Conservation (phyloP, 2,329 filamentous ascomycete species). For the Penicillium sp. region DNA sequence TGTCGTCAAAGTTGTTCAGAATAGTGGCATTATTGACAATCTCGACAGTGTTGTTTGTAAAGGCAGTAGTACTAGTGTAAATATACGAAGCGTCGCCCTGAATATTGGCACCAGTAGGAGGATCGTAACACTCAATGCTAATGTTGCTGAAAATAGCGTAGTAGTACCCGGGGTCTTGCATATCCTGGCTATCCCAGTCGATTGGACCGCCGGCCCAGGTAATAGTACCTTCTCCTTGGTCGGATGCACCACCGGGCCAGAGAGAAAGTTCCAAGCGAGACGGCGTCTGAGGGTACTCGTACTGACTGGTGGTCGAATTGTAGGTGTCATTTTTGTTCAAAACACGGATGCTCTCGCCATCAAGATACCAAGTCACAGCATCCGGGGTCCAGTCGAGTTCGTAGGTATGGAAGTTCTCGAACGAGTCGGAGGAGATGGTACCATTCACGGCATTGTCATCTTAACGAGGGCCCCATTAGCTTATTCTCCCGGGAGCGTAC, state of each 20-base stretch:
- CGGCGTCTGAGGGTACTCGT: constrained; percentile 86
- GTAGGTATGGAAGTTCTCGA: constrained; percentile 78
- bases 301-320: constrained; percentile 78
- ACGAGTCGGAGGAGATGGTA: constrained; percentile 60
- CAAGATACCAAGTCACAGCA: constrained; percentile 77
- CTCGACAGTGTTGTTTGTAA: constrained; percentile 73
- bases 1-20: constrained; percentile 74
- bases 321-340: constrained; percentile 75
- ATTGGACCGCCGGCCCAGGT: constrained; percentile 89
- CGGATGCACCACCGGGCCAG: constrained; percentile 84
- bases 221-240: constrained; percentile 72
- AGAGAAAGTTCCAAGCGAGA: constrained; percentile 87
- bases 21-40: constrained; percentile 72
- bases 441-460: constrained; percentile 74
- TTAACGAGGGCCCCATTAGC: constrained; percentile 31
- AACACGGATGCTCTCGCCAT: constrained; percentile 72
- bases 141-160: constrained; percentile 76
- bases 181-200: constrained; percentile 77
- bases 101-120: constrained; percentile 65
- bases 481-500: neutral
- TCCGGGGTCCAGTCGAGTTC: constrained; percentile 92
- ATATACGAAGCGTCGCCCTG: constrained; percentile 65
- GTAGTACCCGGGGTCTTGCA: constrained; percentile 82
- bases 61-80: constrained; percentile 60
- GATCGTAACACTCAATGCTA: constrained; percentile 80